Conservation (phyloP, 129 eudicot genomes). For the Lonicera japonica region DNA sequence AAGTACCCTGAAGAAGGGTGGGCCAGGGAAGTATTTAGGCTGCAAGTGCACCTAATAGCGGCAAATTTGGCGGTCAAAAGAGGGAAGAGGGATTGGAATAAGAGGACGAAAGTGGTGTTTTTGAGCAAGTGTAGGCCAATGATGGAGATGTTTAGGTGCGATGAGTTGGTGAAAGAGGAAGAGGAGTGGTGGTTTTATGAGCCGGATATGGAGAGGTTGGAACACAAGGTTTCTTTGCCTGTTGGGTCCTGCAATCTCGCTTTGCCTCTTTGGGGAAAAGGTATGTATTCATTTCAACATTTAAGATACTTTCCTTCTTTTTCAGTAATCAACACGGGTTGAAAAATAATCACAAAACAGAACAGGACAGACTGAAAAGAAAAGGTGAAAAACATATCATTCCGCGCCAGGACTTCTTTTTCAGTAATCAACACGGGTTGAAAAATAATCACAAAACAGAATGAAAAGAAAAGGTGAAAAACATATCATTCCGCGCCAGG, state of each 20-base stretch:
- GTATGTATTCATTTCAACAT: slow-evolving; percentile 22
- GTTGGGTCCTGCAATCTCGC: slow-evolving; percentile 83
- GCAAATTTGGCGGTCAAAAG: slow-evolving; percentile 66
- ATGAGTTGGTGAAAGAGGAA: slow-evolving; percentile 54
- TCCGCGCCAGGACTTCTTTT: slow-evolving; percentile 37
- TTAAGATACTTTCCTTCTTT: too few relatives aligned
- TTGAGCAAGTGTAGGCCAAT: slow-evolving; percentile 78
- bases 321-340: too few relatives aligned
- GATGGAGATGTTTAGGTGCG: slow-evolving; percentile 80
- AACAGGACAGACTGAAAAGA: too few relatives aligned
- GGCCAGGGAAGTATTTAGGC: slow-evolving; percentile 68
- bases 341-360: too few relatives aligned
- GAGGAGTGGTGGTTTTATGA: slow-evolving; percentile 85
- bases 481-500: slow-evolving; percentile 54
- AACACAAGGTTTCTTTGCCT: slow-evolving; percentile 64
- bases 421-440: too few relatives aligned
- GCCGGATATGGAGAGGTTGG: slow-evolving; percentile 47
- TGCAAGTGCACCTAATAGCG: slow-evolving; percentile 64
- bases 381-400: too few relatives aligned
- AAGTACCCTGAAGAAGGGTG: slow-evolving; percentile 58
- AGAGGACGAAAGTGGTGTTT: slow-evolving; percentile 61
- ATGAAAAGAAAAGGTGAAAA: too few relatives aligned
- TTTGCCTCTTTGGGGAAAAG: slow-evolving; percentile 84
- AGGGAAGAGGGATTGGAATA: slow-evolving; percentile 48
- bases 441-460: too few relatives aligned